phyloP scores from a whole-genome alignment of 78 protist genomes.

The Andalucia godoyi region DNA sequence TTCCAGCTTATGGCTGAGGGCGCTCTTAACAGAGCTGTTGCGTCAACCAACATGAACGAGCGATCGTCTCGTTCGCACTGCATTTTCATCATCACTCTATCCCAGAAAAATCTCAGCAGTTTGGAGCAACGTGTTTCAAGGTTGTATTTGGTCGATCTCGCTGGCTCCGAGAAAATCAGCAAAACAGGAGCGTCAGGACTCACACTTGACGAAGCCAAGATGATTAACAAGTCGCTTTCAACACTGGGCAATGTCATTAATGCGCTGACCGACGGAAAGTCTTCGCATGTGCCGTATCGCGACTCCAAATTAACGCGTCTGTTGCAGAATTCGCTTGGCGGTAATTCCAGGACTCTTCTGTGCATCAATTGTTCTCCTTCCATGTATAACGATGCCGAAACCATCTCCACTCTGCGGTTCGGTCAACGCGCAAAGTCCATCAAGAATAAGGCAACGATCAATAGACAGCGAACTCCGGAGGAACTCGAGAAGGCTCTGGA shows the following conservation, averaged over 20 bases:
- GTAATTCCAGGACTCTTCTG: constrained; percentile 67
- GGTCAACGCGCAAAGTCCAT: constrained; percentile 72
- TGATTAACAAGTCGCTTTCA: constrained; percentile 68
- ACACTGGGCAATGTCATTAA: constrained; percentile 77
- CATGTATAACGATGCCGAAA: constrained; percentile 45
- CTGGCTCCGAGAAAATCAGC: constrained; percentile 75
- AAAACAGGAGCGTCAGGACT: constrained; percentile 63
- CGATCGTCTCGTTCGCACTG: constrained; percentile 52
- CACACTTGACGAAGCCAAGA: constrained; percentile 62
- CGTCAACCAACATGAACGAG: constrained; percentile 19
- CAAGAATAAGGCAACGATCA: constrained; percentile 67
- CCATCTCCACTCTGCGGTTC: constrained; percentile 55
- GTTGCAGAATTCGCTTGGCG: constrained; percentile 81
- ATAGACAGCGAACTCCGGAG: constrained; percentile 41
- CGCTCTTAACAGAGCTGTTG: not conserved
- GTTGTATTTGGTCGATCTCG: constrained; percentile 79
- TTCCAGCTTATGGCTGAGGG: not conserved
- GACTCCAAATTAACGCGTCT: constrained; percentile 83
- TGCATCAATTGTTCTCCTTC: constrained; percentile 52
- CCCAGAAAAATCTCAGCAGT: constrained; percentile 31
- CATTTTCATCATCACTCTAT: constrained; percentile 38
- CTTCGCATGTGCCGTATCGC: constrained; percentile 69
- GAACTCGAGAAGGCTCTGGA: constrained; percentile 28
- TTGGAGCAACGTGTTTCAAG: constrained; percentile 31
- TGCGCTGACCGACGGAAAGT: constrained; percentile 60